These are phyloP conservation scores for Tuber microsphaerosporum DNA, from an alignment of 495 filamentous ascomycete genomes.

Conservation along the genomic window DNA sequence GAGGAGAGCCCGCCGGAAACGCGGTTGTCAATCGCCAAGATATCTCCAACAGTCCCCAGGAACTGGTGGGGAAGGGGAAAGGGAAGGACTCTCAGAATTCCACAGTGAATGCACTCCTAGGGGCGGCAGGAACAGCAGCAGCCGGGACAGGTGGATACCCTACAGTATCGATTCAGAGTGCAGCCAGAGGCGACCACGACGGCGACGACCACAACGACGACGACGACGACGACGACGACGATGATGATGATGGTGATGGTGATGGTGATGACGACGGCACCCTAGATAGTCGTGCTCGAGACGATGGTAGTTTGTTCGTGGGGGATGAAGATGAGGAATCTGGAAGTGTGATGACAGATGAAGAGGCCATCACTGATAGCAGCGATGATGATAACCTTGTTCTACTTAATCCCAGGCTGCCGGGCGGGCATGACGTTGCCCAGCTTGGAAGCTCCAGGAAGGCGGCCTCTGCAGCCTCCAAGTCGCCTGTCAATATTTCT, in stretches of 20 bases:
- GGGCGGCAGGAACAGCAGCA: constrained; percentile 27
- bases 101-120: constrained; percentile 34
- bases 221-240: not conserved
- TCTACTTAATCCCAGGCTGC: constrained; percentile 37
- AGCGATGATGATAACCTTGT: constrained; percentile 39
- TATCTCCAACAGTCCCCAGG: constrained; percentile 27
- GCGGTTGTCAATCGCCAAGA: constrained; percentile 25
- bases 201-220: not conserved
- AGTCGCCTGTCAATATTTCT: constrained; percentile 19
- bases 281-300: constrained; percentile 6
- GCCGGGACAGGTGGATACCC: constrained; percentile 31
- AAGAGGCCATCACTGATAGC: constrained; percentile 35
- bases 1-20: constrained; percentile 28
- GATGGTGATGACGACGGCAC: not conserved
- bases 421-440: constrained; percentile 26
- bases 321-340: constrained; percentile 33
- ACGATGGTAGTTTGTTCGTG: constrained; percentile 8
- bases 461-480: constrained; percentile 17
- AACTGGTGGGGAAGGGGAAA: constrained; percentile 13
- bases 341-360: constrained; percentile 30
- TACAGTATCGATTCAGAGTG: constrained; percentile 6
- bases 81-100: constrained; percentile 15
- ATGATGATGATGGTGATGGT: not conserved
- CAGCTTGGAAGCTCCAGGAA: constrained; percentile 17
- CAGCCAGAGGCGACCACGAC: not conserved